Evolutionary conservation across 1,139 yeast genomes (phyloP), one percentile per base, ranked within the genome.

Genomic region (Hyphopichia buzzinii): DNA sequence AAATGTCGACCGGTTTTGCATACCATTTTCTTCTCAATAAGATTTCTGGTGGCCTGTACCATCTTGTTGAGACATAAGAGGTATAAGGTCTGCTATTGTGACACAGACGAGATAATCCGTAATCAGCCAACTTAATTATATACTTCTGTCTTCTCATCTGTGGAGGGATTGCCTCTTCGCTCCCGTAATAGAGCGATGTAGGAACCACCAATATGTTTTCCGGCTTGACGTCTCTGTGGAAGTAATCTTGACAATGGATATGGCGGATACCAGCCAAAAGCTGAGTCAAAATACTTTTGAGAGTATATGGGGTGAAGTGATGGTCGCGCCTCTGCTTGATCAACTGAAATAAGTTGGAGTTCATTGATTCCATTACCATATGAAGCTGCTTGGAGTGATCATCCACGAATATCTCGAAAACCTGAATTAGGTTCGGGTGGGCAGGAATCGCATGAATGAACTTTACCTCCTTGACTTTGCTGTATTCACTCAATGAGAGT

Each of bases 41-140:
- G 30, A 92, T 84, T 59, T 92, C 98, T 0, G 98, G 98, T 0
- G 97, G 82, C 42, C 98, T 71, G 57, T 92, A 92, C 97, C 97
- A 92, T 49, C 98, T 74, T 0, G 97, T 92, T 0, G 96, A 85
- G 6, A 92, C 94, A 51, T 92, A 92, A 1, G 85, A 78, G 0
- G 95, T 83, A 53, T 77, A 86, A 0, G 80, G 77, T 36, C 71
- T 73, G 22, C 54, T 54, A 50, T 78, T 76, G 31, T 68, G 64
- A 12, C 77, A 63, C 44, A 77, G 79, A 44, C 97, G 76, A 11
- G 96, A 86, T 36, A 90, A 72, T 0, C 98, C 97, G 59, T 86
- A 92, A 58, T 92, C 98, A 3, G 96, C 96, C 33, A 92, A 64
- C 57, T 92, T 92, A 19, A 89, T 77, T 8, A 81, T 73, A 48